Base-by-base conservation (phyloP, 1,284 basidiomycete species). In the Schizophyllum amplum region DNA sequence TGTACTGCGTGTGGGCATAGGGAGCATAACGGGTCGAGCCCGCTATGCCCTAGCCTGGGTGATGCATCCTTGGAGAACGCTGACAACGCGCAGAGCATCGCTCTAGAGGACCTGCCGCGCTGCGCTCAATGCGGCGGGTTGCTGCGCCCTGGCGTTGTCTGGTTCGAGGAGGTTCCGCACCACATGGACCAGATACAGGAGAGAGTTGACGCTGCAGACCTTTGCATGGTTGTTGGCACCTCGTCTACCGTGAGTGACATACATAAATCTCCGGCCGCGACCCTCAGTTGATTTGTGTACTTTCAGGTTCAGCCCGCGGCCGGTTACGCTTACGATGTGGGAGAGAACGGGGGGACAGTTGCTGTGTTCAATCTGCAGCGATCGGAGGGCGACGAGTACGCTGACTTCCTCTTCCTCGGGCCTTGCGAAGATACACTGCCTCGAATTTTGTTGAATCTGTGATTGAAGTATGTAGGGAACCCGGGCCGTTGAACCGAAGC, bases 191-290 rank as follows among this genome's bases (percentile, higher is more conserved):
- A 67, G 24, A 83, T 86, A 49, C 69, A 76, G 33, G 57, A 68
- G 5, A 51, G 81, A 9, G 75, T 85, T 4, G 65, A 70, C 1
- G 60, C 72, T 27, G 82, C 81, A 2, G 82, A 86, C 68, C 63
- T 87, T 42, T 80, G 80, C 58, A 68, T 87, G 5, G 82, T 86
- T 3, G 71, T 87, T 49, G 84, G 84, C 25, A 87, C 84, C 1
- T 84, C 82, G 1, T 81, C 82, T 1, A 80, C 76, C 17, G 84
- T 81, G 60, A 58, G 73, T 67, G 6, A 5, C 27, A 13, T 33
- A 5, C 27, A 6, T 33, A 13, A 33, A 13, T 33, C 27, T 33
- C 6, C 27, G 5, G 27, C 6, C 5, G 27, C 27, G 13, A 5
- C 13, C 27, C 6, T 13, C 27, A 5, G 6, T 6, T 33, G 17